phyloP scores from a whole-genome alignment of 352 stramenopile genomes.

The Globisporangium lucens region DNA sequence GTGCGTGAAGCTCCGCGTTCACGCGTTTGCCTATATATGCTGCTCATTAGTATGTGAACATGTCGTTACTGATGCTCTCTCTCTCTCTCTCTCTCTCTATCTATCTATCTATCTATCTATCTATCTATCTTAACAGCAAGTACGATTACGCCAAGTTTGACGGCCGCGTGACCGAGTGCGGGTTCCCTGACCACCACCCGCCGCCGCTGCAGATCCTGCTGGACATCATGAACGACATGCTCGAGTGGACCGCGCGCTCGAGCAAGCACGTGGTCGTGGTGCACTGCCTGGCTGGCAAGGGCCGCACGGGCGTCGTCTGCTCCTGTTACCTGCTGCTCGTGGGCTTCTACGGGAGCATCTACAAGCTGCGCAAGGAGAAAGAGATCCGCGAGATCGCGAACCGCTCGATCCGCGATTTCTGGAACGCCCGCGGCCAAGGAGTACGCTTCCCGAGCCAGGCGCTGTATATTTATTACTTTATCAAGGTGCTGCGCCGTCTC shows the following conservation, averaged over 20 bases:
- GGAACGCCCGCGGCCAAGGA: slow-evolving; percentile 69
- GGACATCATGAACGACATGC: slow-evolving; percentile 86
- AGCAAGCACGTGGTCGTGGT: slow-evolving; percentile 76
- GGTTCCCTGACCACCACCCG: slow-evolving; percentile 80
- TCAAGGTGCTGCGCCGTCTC: slow-evolving; percentile 58
- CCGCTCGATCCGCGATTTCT: slow-evolving; percentile 71
- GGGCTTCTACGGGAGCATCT: slow-evolving; percentile 70
- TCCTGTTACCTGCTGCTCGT: slow-evolving; percentile 79
- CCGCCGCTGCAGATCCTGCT: slow-evolving; percentile 73
- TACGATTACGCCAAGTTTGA: slow-evolving; percentile 83
- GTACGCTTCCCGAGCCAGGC: slow-evolving; percentile 81
- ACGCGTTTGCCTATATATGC: neutral
- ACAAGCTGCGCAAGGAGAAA: slow-evolving; percentile 58
- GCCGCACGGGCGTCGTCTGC: slow-evolving; percentile 76
- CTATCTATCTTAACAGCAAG: slow-evolving; percentile 14
- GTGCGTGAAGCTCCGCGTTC: slow-evolving; percentile 15
- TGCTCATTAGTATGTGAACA: neutral
- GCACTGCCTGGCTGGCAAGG: slow-evolving; percentile 79
- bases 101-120: too few species aligned
- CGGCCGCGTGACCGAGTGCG: slow-evolving; percentile 65
- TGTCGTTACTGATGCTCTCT: neutral
- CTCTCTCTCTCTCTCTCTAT: neutral
- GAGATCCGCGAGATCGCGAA: slow-evolving; percentile 67
- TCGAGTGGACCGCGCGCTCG: slow-evolving; percentile 61
- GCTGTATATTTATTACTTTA: slow-evolving; percentile 89